Evolutionary conservation across 2,329 filamentous ascomycete species (phyloP).

Genomic region (Gaeumannomyces sp.): DNA sequence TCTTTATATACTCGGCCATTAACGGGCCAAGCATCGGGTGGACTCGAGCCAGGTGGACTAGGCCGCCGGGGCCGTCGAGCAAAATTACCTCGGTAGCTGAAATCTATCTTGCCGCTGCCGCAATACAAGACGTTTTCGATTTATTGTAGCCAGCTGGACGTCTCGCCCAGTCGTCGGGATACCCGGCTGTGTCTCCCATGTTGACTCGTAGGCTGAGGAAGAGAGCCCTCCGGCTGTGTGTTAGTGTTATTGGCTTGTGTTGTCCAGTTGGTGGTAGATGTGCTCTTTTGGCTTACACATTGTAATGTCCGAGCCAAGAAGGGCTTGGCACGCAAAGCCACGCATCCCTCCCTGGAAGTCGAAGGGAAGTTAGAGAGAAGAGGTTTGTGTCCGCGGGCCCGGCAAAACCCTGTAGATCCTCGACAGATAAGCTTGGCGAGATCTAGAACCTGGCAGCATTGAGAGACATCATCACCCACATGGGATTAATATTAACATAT

Average conservation of each 20-base stretch:
- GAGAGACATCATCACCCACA: neutral
- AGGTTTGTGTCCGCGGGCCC: neutral
- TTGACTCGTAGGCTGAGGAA: neutral
- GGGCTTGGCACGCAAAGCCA: neutral
- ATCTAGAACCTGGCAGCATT: neutral
- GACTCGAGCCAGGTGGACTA: neutral
- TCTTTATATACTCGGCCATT: neutral
- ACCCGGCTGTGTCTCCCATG: neutral
- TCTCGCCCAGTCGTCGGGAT: neutral
- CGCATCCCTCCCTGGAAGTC: neutral
- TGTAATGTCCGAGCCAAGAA: neutral
- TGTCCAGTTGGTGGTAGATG: neutral
- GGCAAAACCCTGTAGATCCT: too few species aligned
- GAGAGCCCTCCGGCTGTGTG: neutral
- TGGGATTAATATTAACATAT: neutral
- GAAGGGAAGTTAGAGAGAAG: neutral
- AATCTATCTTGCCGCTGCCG: neutral
- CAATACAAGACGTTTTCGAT: neutral
- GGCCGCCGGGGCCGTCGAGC: neutral
- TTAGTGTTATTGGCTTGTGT: neutral
- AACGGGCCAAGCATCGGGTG: neutral
- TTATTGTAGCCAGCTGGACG: neutral
- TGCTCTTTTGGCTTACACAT: neutral
- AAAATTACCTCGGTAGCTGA: neutral
- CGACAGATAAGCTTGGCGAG: neutral